Base-by-base conservation (phyloP, 352 stramenopile genomes). In the Globisporangium spiculum region DNA sequence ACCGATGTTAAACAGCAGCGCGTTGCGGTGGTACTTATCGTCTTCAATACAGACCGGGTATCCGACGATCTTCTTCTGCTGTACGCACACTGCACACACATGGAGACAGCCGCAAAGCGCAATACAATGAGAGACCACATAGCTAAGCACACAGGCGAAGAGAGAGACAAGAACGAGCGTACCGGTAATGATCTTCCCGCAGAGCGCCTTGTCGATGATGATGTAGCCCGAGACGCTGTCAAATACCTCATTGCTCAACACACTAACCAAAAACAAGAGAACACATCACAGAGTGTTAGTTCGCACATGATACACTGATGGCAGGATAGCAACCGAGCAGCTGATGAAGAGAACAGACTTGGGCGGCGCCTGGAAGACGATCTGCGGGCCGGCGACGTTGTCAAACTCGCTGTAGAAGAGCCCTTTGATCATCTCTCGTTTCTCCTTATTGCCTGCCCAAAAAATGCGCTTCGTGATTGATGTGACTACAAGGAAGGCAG, bases 351-450 rank as follows among this genome's bases (percentile, higher is more conserved):
- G 20, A n/a, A 75, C 77, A n/a, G 59, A 96, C 89, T 94, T 76
- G 41, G 79, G 64, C 20, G 91, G 91, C 53, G 87, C 88, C 69
- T 97, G 90, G 75, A 96, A 97, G 57, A 96, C 81, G 74, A 97
- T 94, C 71, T 94, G 87, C 34, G 88, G 88, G n/a, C 91, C 91
- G 14, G 86, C 85, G 59, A 93, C 79, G 79, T 97, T 97, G 81
- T 97, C 89, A 69, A 97, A 97, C 76, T 97, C 91, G 75, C 84
- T 93, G 74, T 97, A 97, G 77, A 97, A 97, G 22, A 97, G 61
- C 5, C 84, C 89, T 72, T 93, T 90, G 69, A 95, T 83, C 87
- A 93, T 93, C 36, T 60, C 26, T 41, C 10, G 32, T 10, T 62
- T 61, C 26, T 27, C 4, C 4, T 50, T 32, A 32, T 32, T 4